Percentiles rank a stretch among this genome's conserved stretches.
Evolutionary conservation across 2,329 filamentous ascomycete genomes (phyloP).

Genomic region (Pyricularia sp.): DNA sequence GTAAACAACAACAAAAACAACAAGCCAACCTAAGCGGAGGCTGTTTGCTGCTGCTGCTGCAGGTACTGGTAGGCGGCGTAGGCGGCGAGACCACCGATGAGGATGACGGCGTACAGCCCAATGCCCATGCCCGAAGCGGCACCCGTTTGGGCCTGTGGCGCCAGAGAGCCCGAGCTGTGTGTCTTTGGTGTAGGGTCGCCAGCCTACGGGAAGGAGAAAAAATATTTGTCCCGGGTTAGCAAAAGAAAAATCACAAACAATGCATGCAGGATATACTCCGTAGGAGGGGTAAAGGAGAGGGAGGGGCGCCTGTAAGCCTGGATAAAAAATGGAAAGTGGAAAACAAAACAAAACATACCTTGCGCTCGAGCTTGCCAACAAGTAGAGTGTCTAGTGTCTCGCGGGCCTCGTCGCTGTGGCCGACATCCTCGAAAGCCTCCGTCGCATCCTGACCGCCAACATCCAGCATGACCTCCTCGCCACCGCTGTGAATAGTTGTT

Average conservation of each 20-base stretch:
- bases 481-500: slow-evolving; percentile 55
- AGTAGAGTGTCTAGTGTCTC: slow-evolving; percentile 77
- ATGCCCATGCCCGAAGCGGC: slow-evolving; percentile 54
- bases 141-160: slow-evolving; percentile 38
- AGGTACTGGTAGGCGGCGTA: slow-evolving; percentile 84
- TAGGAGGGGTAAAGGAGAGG: neutral
- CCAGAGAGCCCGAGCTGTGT: slow-evolving; percentile 35
- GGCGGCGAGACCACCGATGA: slow-evolving; percentile 66
- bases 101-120: slow-evolving; percentile 70
- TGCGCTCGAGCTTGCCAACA: slow-evolving; percentile 70
- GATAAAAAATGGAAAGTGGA: no score
- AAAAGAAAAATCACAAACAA: neutral
- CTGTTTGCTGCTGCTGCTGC: slow-evolving; percentile 41
- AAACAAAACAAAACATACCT: slow-evolving; percentile 41
- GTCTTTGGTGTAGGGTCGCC: slow-evolving; percentile 70
- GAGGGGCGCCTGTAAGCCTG: neutral
- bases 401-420: slow-evolving; percentile 95
- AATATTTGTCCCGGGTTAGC: neutral
- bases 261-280: neutral
- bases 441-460: slow-evolving; percentile 93
- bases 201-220: slow-evolving; percentile 37
- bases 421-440: slow-evolving; percentile 98
- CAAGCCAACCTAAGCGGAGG: slow-evolving; percentile 10
- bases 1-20: neutral
- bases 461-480: slow-evolving; percentile 95